Evolutionary conservation across 2,329 filamentous ascomycete genomes (phyloP), one percentile per base, ranked within the genome.

Genomic region (Aspergillus aculeatus): DNA sequence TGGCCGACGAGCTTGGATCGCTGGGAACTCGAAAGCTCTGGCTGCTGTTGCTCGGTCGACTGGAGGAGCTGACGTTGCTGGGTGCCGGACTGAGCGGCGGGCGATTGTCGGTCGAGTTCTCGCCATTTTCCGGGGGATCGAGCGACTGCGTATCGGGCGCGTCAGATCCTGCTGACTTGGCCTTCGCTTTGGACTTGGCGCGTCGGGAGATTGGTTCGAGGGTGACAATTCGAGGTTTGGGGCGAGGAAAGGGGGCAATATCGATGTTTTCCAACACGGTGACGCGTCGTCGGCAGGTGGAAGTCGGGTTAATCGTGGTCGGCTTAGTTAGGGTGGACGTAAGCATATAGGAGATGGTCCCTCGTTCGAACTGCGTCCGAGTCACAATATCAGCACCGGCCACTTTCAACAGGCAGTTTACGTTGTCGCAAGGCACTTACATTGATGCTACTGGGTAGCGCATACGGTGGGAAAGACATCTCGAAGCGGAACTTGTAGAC

Each of bases 301-400:
- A 84, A 2, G 89, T 92, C 2, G 94, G 89, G 14, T 89, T 84
- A 62, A 97, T 96, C 5, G 92, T 88, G 0, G 90, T 95, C 21
- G 95, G 94, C 58, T 92, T 87, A 21, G 94, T 98, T 59, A 98
- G 76, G 9, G 92, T 97, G 32, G 94, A 89, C 5, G 91, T 94
- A 68, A 98, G 85, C 79, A 94, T 87, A 77, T 98, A 99, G 21
- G 90, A 89, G 68, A 99, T 91, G 2, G 91, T 93, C 38, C 95
- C 95, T 71, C 94, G 88, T 77, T 98, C 95, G 75, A 99, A 99
- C 92, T 98, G 62, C 49, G 58, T 29, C 31, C 35, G 23, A 50
- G 26, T 32, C 19, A 41, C 7, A 7, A 19, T 9, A 12, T 54
- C 53, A 55, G 53, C 32, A 48, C 10, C 23, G 9, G 24, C 14